Base-by-base conservation (phyloP, 225 moss, liverwort and hornwort genomes). In the Thuidium tamariscinum region DNA sequence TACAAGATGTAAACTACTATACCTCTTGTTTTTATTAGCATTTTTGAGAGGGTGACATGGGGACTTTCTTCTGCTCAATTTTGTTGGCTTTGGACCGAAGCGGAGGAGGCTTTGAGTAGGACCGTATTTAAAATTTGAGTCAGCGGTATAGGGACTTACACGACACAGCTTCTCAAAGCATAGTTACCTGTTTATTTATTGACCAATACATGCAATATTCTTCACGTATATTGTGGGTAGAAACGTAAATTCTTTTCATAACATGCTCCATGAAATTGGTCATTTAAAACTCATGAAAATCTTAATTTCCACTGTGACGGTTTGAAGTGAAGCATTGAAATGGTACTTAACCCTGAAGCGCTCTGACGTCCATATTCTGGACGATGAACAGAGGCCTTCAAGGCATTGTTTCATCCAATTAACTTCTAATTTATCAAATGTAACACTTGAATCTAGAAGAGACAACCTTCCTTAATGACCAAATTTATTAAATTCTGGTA, bases 1-100 rank as follows among this genome's bases (percentile, higher is more conserved):
- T 97, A 32, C 81, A 64, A 88, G 95, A 96, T 68, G 97, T 95
- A 85, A 85, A 30, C 57, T 26, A 10, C 64, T 57, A 16, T 37
- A 73, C 71, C 56, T 56, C 17, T 46, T 41, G 27, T 55, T 41
- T 37, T 69, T 21, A 21, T 21, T 18, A 48, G 30, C 26, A 65
- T 16, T 49, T 36, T 62, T 46, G 80, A 81, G n/a, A 34, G 10
- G 49, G 44, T 15, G 2, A 34, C 44, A 46, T 34, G 46, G 10
- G 5, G 23, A 30, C 54, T 55, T 54, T 68, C 68, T 21, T 68
- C 30, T 20, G 68, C 41, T 82, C 19, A 54, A 54, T 39, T 51
- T 67, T 27, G 27, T 23, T 14, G 7, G 14, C 23, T 52, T 13
- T 30, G 13, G 49, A 74, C 32, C 10, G 5, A 19, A 32, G 74